A percentile compares a stretch with the other conserved stretches of the same genome.
phyloP scores from a whole-genome alignment of 108 stramenopile genomes.

The Nitzschia sp. region DNA sequence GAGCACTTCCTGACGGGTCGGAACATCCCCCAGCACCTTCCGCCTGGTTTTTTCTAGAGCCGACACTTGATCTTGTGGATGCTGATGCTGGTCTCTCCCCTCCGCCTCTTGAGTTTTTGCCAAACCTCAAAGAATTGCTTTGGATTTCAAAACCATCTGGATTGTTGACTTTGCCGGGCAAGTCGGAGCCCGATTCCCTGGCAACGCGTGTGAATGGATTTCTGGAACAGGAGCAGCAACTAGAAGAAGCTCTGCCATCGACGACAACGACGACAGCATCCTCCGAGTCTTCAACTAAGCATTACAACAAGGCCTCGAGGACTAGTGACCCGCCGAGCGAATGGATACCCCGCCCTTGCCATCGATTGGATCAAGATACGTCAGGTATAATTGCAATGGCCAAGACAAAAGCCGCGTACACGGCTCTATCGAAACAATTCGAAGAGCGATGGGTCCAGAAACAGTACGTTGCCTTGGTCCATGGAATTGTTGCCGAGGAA shows the following conservation, averaged over 20 bases:
- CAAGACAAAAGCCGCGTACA: conserved; percentile 47
- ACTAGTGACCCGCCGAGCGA: conserved; percentile 7
- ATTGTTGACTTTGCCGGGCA: conserved; percentile 12
- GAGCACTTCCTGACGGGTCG: not conserved
- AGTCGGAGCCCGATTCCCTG: conserved; percentile 1
- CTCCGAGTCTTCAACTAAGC: too few species aligned
- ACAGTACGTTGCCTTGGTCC: conserved; percentile 60
- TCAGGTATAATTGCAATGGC: conserved; percentile 61
- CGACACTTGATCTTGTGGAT: not conserved
- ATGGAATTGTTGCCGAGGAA: conserved; percentile 41
- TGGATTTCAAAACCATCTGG: conserved; percentile 6
- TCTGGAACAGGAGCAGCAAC: not conserved
- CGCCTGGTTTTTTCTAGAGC: not conserved
- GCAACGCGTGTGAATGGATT: conserved; percentile 7
- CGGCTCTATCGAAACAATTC: conserved; percentile 47
- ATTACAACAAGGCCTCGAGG: not conserved
- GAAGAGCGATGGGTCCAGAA: conserved; percentile 44
- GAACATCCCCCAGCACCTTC: not conserved
- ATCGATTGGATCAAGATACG: conserved; percentile 75
- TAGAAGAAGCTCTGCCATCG: not conserved
- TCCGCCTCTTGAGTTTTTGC: not conserved
- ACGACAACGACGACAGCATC: not conserved
- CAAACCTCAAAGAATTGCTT: conserved; percentile 1
- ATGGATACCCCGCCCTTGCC: conserved; percentile 56
- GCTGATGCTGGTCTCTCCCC: not conserved